These are phyloP conservation scores for Stemphylium beticola DNA, from an alignment of 2,329 filamentous ascomycete genomes.

Conservation along the genomic window DNA sequence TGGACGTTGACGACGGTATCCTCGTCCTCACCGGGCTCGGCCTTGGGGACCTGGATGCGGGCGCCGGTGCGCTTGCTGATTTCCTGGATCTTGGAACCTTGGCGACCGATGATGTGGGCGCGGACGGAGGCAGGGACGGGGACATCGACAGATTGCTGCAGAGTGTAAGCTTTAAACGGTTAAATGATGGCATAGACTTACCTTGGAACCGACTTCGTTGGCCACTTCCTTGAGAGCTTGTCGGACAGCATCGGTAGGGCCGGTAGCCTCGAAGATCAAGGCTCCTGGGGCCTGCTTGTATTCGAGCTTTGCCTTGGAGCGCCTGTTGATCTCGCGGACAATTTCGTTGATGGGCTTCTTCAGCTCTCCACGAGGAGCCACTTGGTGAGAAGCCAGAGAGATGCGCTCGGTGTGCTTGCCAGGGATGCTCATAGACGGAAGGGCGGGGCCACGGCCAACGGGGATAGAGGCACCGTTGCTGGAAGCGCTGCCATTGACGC, in stretches of 20 bases:
- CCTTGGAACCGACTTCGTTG: constrained; percentile 84
- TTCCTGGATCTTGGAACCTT: constrained; percentile 86
- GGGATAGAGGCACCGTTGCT: constrained; percentile 55
- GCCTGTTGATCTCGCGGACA: constrained; percentile 89
- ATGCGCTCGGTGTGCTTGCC: constrained; percentile 82
- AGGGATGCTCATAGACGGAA: constrained; percentile 74
- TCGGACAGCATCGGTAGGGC: constrained; percentile 81
- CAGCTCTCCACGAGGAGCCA: constrained; percentile 77
- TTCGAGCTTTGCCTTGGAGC: constrained; percentile 84
- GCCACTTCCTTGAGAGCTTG: constrained; percentile 90
- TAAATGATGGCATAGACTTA: constrained; percentile 49
- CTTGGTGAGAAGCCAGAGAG: constrained; percentile 74
- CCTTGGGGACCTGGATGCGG: constrained; percentile 85
- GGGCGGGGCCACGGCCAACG: constrained; percentile 42
- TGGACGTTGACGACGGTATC: constrained; percentile 78
- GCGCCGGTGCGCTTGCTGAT: constrained; percentile 90
- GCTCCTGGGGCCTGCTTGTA: constrained; percentile 76
- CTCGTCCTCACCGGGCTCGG: constrained; percentile 81
- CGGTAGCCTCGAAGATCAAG: constrained; percentile 82
- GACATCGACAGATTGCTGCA: constrained; percentile 71
- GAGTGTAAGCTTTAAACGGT: constrained; percentile 12
- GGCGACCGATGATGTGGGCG: constrained; percentile 90
- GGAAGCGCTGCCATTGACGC: constrained; percentile 57
- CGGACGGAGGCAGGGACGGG: constrained; percentile 83
- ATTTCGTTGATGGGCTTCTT: constrained; percentile 86